Percentiles rank a stretch among this genome's conserved stretches.
These are phyloP conservation scores for Benincasa hispida DNA, from an alignment of 306 rosid species.

Conservation along the genomic window DNA sequence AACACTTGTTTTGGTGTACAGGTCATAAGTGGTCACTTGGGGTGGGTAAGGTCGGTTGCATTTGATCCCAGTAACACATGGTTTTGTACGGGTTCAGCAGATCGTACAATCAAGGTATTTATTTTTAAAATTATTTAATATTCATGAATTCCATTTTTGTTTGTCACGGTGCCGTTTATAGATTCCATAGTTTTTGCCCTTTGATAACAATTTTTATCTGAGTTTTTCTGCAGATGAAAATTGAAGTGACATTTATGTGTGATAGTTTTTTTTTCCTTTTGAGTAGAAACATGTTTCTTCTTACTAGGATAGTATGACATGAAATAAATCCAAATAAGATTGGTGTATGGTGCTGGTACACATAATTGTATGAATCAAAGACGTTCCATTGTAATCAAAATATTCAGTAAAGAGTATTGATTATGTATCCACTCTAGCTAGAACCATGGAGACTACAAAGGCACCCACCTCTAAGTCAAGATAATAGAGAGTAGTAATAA, in stretches of 20 bases:
- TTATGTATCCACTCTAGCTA: not conserved
- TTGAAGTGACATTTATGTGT: not conserved
- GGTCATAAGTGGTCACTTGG: slow-evolving; percentile 98
- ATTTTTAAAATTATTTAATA: slow-evolving; percentile 6
- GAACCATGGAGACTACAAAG: not conserved
- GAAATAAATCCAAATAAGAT: not conserved
- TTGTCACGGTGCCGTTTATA: not conserved
- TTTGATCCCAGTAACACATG: slow-evolving; percentile 95
- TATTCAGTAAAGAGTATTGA: not conserved
- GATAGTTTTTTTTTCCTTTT: too few relatives aligned
- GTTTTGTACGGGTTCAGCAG: slow-evolving; percentile 99
- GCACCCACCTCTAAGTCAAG: not conserved
- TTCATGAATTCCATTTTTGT: slow-evolving; percentile 1
- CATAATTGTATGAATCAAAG: not conserved
- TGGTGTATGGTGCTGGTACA: not conserved
- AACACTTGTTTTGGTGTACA: slow-evolving; percentile 19
- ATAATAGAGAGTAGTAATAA: not conserved
- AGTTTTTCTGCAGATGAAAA: not conserved
- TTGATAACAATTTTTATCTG: not conserved
- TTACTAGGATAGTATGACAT: not conserved
- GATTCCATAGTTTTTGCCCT: not conserved
- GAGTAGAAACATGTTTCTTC: not conserved
- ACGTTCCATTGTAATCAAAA: not conserved
- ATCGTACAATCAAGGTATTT: slow-evolving; percentile 92
- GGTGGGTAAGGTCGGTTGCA: slow-evolving; percentile 97